These are phyloP conservation scores for Pythium sukuiense DNA, from an alignment of 352 stramenopile species.

Conservation along the genomic window DNA sequence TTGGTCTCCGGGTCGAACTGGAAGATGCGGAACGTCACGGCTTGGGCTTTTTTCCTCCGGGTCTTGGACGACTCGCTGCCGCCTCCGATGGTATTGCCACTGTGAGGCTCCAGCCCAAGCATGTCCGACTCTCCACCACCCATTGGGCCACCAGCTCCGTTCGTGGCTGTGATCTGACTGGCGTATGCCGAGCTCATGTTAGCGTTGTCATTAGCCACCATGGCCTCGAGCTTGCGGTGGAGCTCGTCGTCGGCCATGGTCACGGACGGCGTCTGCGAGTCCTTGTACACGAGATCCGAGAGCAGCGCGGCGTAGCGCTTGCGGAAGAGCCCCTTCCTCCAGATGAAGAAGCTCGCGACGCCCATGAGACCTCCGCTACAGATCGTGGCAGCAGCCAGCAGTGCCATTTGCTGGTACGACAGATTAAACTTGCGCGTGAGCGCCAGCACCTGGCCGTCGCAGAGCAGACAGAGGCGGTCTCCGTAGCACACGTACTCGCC, in stretches of 20 bases:
- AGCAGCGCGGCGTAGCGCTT: slow-evolving; percentile 75
- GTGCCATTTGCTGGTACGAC: slow-evolving; percentile 72
- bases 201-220: not conserved
- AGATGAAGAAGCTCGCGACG: slow-evolving; percentile 68
- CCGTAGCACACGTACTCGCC: slow-evolving; percentile 75
- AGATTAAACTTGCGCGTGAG: slow-evolving; percentile 75
- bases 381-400: slow-evolving; percentile 53
- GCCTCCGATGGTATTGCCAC: not conserved
- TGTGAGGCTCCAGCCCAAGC: not conserved
- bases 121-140: not conserved
- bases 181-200: slow-evolving; percentile 12
- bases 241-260: slow-evolving; percentile 11
- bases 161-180: not conserved
- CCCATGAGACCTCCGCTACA: slow-evolving; percentile 58
- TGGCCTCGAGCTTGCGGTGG: slow-evolving; percentile 17
- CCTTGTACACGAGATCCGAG: slow-evolving; percentile 37
- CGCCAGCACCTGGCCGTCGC: slow-evolving; percentile 68
- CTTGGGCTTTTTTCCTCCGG: slow-evolving; percentile 15
- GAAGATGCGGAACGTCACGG: slow-evolving; percentile 71
- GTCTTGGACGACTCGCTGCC: slow-evolving; percentile 17
- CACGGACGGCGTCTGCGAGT: slow-evolving; percentile 11
- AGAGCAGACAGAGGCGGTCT: slow-evolving; percentile 68
- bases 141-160: not conserved
- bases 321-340: slow-evolving; percentile 65
- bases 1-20: slow-evolving; percentile 56